Evolutionary conservation across 352 stramenopile species (phyloP).

Genomic region (Phytophthora lateralis): DNA sequence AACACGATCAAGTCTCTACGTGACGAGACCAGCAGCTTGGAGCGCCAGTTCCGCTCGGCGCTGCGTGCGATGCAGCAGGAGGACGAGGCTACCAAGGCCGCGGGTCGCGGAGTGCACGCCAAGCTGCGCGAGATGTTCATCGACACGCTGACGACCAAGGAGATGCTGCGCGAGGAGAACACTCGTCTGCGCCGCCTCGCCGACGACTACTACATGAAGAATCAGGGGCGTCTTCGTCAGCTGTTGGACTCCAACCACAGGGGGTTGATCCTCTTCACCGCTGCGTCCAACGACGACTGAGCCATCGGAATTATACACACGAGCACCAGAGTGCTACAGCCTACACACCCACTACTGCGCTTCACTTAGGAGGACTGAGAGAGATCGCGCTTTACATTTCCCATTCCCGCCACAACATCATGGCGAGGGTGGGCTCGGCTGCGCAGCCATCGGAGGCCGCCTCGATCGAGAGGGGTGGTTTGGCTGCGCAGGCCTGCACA

Average conservation of each 20-base stretch:
- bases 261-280: constrained; percentile 39
- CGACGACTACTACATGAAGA: constrained; percentile 84
- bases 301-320: constrained; percentile 11
- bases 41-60: constrained; percentile 45
- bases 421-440: constrained; percentile 14
- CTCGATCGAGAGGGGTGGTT: constrained; percentile 32
- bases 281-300: constrained; percentile 31
- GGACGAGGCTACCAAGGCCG: constrained; percentile 26
- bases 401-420: constrained; percentile 11
- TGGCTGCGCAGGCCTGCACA: constrained; percentile 17
- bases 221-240: constrained; percentile 63
- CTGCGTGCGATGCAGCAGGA: constrained; percentile 41
- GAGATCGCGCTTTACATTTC: constrained; percentile 28
- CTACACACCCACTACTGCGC: constrained; percentile 19
- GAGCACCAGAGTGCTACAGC: constrained; percentile 9
- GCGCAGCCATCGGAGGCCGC: constrained; percentile 6
- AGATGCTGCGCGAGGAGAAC: constrained; percentile 69
- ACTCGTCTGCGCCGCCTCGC: constrained; percentile 61
- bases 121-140: constrained; percentile 50
- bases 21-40: constrained; percentile 47
- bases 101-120: constrained; percentile 13
- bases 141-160: constrained; percentile 52
- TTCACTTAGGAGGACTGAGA: neutral
- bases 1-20: constrained; percentile 74
- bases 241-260: constrained; percentile 69